Evolutionary conservation across 768 basidiomycete genomes (phyloP), one percentile per base, ranked within the genome.

Genomic region (Tulasnella sp.): DNA sequence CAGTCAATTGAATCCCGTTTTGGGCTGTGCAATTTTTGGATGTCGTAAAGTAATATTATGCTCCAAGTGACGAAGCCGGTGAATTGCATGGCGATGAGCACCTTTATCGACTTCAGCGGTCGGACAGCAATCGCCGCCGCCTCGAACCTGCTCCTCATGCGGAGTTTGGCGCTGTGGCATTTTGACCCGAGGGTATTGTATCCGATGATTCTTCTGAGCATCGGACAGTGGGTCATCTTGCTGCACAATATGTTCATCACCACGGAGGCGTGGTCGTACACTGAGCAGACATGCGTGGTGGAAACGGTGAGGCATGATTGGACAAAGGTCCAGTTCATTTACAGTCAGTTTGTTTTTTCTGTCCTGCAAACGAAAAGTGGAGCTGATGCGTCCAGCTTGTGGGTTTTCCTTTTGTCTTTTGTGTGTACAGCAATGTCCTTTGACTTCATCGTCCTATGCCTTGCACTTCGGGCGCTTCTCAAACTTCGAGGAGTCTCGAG

Each of bases 381-480:
- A 7, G 21, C 51, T 60, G 4, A 56, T 53, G 7, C 15, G 34
- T n/a, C n/a, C n/a, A n/a, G n/a, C n/a, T n/a, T n/a, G n/a, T n/a
- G n/a, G n/a, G n/a, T n/a, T n/a, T n/a, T n/a, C n/a, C n/a, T n/a
- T 19, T n/a, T 21, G 27, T 48, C 46, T 22, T 29, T 48, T 29
- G 7, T 25, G 15, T 17, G 12, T 21, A 5, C 50, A 57, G 78
- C 81, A 49, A 87, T 87, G 85, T 70, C 71, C 21, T 85, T 86
- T 65, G 85, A 87, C 70, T 75, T 87, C 61, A 66, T 72, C 15
- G 82, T 87, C 52, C 69, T 87, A 29, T 71, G 70, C 49, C 72
- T 86, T 53, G 83, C 82, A 24, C 80, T 75, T 8, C 78, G 72
- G 69, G 86, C 85, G 64, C 76, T 87, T n/a, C 73, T 75, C 63